Conservation (phyloP, 768 basidiomycete genomes). For the Tylopilus cervinicoccineus region DNA sequence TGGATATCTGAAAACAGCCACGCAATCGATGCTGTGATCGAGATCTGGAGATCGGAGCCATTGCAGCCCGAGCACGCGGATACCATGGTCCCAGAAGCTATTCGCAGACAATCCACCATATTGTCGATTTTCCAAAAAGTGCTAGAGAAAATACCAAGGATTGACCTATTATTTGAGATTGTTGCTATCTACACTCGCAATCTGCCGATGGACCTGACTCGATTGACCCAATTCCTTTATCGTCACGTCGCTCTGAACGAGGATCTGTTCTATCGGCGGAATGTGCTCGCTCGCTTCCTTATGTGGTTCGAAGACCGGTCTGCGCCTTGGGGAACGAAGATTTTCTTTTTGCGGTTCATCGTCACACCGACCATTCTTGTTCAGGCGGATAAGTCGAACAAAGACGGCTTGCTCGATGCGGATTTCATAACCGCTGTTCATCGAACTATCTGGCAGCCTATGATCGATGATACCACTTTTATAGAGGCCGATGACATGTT, state of each 20-base stretch:
- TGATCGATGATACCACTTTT: conserved; percentile 52
- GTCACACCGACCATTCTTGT: conserved; percentile 84
- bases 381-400: conserved; percentile 56
- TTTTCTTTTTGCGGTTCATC: conserved; percentile 73
- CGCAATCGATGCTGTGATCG: conserved; percentile 67
- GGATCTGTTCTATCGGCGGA: conserved; percentile 69
- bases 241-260: conserved; percentile 74
- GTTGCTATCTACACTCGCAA: conserved; percentile 76
- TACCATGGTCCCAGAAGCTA: conserved; percentile 44
- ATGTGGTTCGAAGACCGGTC: conserved; percentile 71
- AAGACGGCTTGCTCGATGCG: conserved; percentile 62
- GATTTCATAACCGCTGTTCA: conserved; percentile 71
- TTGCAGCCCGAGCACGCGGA: conserved; percentile 41
- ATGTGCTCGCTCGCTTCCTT: conserved; percentile 79
- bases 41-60: conserved; percentile 62
- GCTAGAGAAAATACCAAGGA: conserved; percentile 64
- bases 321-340: conserved; percentile 72
- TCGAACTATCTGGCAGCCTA: conserved; percentile 76
- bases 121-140: conserved; percentile 75
- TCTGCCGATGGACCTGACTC: conserved; percentile 77
- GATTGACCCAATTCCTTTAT: conserved; percentile 81
- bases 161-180: conserved; percentile 88
- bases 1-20: conserved; percentile 72
- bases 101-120: conserved; percentile 61
- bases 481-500: conserved; percentile 74